These are phyloP conservation scores for Phlegmacium glaucopus DNA, from an alignment of 768 basidiomycete genomes.

Conservation along the genomic window DNA sequence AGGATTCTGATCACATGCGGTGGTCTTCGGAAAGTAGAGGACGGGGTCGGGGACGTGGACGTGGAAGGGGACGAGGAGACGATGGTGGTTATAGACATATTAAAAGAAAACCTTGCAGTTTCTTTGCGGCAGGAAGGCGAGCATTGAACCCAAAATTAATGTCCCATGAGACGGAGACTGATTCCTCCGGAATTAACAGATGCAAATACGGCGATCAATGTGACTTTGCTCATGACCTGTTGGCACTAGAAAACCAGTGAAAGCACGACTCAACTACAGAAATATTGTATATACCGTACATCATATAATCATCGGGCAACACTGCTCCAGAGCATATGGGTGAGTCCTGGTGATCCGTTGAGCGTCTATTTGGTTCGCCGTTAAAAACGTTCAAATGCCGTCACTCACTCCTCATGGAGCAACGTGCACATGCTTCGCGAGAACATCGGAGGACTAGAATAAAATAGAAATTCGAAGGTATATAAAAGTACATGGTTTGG, in stretches of 20 bases:
- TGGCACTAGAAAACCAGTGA: not conserved
- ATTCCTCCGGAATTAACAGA: slow-evolving; percentile 59
- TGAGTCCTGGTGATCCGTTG: no score
- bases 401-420: no score
- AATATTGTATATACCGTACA: slow-evolving; percentile 20
- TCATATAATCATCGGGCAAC: not conserved
- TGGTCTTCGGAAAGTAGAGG: slow-evolving; percentile 44
- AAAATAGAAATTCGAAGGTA: slow-evolving; percentile 3
- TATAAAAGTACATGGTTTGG: slow-evolving; percentile 17
- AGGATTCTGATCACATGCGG: slow-evolving; percentile 41
- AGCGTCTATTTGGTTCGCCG: no score
- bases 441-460: not conserved
- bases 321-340: not conserved
- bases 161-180: slow-evolving; percentile 38
- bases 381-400: no score
- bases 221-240: slow-evolving; percentile 72
- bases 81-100: slow-evolving; percentile 69
- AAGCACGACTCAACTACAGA: no score
- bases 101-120: slow-evolving; percentile 89
- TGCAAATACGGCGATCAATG: slow-evolving; percentile 88
- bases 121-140: slow-evolving; percentile 92
- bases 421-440: not conserved
- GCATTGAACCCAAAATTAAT: slow-evolving; percentile 49
- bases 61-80: slow-evolving; percentile 44
- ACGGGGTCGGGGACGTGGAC: slow-evolving; percentile 42